Base-by-base conservation (phyloP, 495 filamentous ascomycete genomes). In the Daldinia grandis region DNA sequence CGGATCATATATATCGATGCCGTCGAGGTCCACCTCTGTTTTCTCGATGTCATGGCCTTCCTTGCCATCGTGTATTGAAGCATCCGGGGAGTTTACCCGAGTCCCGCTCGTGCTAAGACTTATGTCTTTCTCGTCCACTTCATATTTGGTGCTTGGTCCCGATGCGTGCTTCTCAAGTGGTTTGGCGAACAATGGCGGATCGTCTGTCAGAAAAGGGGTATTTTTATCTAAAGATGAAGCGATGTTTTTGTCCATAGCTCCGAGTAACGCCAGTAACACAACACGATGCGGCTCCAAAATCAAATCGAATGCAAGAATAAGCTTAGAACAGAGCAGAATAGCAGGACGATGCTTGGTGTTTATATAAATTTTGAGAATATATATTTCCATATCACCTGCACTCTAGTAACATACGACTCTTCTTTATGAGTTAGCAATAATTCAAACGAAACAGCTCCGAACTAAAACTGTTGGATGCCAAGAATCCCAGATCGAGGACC, bases 1-100 rank as follows among this genome's bases (percentile, higher is more conserved):
- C 14, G 69, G 69, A 55, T 71, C 63, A 19, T 67, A 66, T 28
- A 71, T 67, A 40, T 71, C 58, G 27, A 71, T 58, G 27, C 19
- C 47, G 31, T 40, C 53, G 6, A 44, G 51, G 6, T 27, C 51
- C 33, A 40, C 30, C 1, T 55, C 33, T 2, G 10, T 33, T 17
- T 65, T 57, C 35, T 67, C 69, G 5, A 61, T 8, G 15, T 67
- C 53, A 15, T 67, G 58, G 3, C 51, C 33, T 24, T 62, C 69
- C 21, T 71, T 71, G 31, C 63, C 69, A 28, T 71, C 54, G 33
- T 51, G 57, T 21, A 72, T 68, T 1, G 69, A 72, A 28, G 38
- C 53, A 6, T 51, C 64, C 3, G 69, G 63, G 3, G 69, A 72
- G 21, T 62, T 72, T n/a, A 62, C 64, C 19, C 33, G 35, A 21